Conservation (phyloP, 345 rosid genomes). For the Sonneratia caseolaris region DNA sequence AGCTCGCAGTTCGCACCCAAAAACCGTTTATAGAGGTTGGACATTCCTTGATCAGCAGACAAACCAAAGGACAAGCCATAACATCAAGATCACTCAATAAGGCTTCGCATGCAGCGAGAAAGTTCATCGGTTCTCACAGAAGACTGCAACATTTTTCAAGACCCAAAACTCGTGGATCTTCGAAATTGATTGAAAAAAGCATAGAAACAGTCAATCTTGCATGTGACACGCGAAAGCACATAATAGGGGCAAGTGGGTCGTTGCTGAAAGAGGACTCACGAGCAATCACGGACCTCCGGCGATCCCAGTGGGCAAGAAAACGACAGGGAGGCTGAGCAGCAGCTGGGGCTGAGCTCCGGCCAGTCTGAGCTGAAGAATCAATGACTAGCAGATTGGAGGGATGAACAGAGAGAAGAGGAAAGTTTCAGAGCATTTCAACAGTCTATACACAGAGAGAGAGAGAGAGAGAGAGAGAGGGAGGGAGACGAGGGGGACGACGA, state of each 20-base stretch:
- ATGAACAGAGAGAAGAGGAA: neutral
- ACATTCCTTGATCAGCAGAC: neutral
- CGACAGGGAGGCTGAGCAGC: neutral
- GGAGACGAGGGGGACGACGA: neutral
- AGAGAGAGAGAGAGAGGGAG: neutral
- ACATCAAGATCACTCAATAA: neutral
- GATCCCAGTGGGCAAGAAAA: neutral
- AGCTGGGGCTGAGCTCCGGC: slow-evolving; percentile 4
- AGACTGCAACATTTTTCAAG: neutral
- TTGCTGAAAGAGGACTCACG: neutral
- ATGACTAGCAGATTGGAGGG: neutral
- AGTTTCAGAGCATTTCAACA: neutral
- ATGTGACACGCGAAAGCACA: neutral
- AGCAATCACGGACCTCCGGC: neutral
- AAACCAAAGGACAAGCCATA: neutral
- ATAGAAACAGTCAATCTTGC: neutral
- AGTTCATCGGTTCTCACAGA: neutral
- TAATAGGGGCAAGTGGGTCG: neutral
- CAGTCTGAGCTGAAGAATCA: neutral
- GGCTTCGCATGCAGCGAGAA: neutral
- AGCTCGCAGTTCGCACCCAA: neutral
- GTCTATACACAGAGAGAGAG: neutral
- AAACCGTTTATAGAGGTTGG: neutral
- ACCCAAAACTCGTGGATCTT: neutral
- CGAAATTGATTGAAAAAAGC: neutral